Conservation (phyloP, 371 early-diverging fungal species). For the Haplosporangium sp. region DNA sequence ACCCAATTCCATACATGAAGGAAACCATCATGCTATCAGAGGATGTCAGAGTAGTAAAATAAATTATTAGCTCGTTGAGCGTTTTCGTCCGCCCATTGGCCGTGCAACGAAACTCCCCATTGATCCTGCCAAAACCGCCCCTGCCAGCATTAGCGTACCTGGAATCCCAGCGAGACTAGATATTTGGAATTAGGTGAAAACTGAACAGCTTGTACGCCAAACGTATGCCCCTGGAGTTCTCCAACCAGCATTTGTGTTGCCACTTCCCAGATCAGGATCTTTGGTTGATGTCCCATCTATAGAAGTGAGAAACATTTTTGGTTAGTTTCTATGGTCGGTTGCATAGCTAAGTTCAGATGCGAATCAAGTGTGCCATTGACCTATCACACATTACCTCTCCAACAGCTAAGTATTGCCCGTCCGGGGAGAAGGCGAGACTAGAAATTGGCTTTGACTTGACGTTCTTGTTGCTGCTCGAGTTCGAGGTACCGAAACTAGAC, state of each 20-base stretch:
- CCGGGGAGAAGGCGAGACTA: slow-evolving; percentile 81
- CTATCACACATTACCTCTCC: slow-evolving; percentile 71
- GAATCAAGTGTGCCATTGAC: neutral
- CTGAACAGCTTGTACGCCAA: slow-evolving; percentile 76
- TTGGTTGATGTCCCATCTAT: slow-evolving; percentile 86
- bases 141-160: slow-evolving; percentile 58
- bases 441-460: slow-evolving; percentile 77
- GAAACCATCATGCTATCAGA: slow-evolving; percentile 81
- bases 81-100: too few relatives aligned
- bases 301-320: neutral
- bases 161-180: slow-evolving; percentile 85
- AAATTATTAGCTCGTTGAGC: too few relatives aligned
- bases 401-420: slow-evolving; percentile 82
- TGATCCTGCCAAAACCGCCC: too few relatives aligned
- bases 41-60: neutral
- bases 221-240: slow-evolving; percentile 83
- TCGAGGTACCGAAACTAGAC: slow-evolving; percentile 21
- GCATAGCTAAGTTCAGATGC: too few relatives aligned
- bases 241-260: slow-evolving; percentile 63
- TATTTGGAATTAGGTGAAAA: slow-evolving; percentile 82
- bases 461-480: slow-evolving; percentile 54
- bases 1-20: slow-evolving; percentile 89
- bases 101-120: too few relatives aligned
- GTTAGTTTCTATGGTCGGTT: too few relatives aligned
- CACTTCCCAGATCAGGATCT: slow-evolving; percentile 81